Evolutionary conservation across 2,329 filamentous ascomycete species (phyloP), one percentile per base, ranked within the genome.

Genomic region (Coniochaeta sp.): DNA sequence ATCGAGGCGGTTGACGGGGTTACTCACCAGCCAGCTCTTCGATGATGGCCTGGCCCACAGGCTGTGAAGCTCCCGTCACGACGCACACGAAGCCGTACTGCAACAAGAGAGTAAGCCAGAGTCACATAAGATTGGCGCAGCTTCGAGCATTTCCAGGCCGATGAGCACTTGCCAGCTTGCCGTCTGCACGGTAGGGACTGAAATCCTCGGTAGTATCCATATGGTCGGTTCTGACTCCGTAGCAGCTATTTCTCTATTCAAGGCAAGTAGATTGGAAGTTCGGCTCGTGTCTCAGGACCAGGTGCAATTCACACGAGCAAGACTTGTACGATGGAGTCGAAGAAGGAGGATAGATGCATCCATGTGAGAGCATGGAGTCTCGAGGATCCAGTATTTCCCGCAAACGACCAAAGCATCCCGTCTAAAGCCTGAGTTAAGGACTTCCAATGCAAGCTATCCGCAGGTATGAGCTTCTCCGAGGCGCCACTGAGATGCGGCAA

Each of bases 11-110:
- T 17, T 17, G 2, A 4, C 3, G 16, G 38, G 5, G 28, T 40
- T 40, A 24, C 57, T 47, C 65, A 82, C 82, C 78, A 63, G 84
- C 85, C 42, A 87, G 73, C 67, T 88, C 85, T 47, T 75, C 71
- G 19, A 84, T 79, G 59, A 87, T 85, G 28, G 84, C 83, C 64
- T 78, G 78, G 9, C 85, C 85, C 16, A 88, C 77, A 1, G 84
- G 81, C 66, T 85, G 82, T 1, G 81, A 81, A 26, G 84, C 83
- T 16, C 84, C 84, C 0, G 84, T 86, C 5, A 88, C 84, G 16
- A 88, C 79, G 65, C 85, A 87, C 22, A 87, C 81, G 65, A 87
- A 87, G 50, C 85, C 85, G 70, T 87, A 84, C 78, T 84, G 63
- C n/a, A 10, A 22, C 34, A 6, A 58, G 32, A 28, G 22, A 32